Evolutionary conservation across 257 asterid species (phyloP).

Genomic region (Lavandula angustifolia): DNA sequence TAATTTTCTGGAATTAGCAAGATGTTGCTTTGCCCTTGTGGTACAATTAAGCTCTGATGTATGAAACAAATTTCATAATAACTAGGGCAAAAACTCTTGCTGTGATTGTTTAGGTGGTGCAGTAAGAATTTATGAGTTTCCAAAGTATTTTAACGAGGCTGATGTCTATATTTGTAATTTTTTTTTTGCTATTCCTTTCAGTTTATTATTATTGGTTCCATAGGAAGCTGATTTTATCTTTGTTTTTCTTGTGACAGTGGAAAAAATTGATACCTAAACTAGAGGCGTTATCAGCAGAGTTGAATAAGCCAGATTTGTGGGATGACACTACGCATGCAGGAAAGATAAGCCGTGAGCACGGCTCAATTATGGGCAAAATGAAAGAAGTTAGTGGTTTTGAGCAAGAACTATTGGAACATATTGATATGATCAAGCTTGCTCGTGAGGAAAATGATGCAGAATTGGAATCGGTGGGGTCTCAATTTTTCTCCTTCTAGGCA

Average conservation of each 20-base stretch:
- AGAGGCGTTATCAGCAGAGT: constrained; percentile 61
- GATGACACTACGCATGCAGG: constrained; percentile 84
- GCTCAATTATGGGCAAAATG: constrained; percentile 72
- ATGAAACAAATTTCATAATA: not conserved
- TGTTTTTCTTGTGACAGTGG: constrained; percentile 59
- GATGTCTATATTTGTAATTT: not conserved
- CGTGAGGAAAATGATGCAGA: constrained; percentile 85
- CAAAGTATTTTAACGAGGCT: not conserved
- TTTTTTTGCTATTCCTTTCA: constrained; percentile 7
- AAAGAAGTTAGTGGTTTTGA: constrained; percentile 73
- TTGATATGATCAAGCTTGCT: constrained; percentile 94
- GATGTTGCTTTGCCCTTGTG: constrained; percentile 14
- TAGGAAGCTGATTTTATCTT: constrained; percentile 20
- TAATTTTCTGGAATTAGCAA: not conserved
- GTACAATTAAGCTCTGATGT: not conserved
- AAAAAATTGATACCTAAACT: constrained; percentile 53
- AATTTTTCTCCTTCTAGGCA: constrained; percentile 47
- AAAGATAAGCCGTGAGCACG: constrained; percentile 91
- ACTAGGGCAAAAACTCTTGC: not conserved
- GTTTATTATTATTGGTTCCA: constrained; percentile 5
- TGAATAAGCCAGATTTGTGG: constrained; percentile 79
- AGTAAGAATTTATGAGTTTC: not conserved
- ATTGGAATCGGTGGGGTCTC: constrained; percentile 75
- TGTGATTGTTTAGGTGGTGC: constrained; percentile 21
- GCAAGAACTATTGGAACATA: constrained; percentile 78